Evolutionary conservation across 2,329 filamentous ascomycete species (phyloP), one percentile per base, ranked within the genome.

Genomic region (Colletotrichum liriopes): DNA sequence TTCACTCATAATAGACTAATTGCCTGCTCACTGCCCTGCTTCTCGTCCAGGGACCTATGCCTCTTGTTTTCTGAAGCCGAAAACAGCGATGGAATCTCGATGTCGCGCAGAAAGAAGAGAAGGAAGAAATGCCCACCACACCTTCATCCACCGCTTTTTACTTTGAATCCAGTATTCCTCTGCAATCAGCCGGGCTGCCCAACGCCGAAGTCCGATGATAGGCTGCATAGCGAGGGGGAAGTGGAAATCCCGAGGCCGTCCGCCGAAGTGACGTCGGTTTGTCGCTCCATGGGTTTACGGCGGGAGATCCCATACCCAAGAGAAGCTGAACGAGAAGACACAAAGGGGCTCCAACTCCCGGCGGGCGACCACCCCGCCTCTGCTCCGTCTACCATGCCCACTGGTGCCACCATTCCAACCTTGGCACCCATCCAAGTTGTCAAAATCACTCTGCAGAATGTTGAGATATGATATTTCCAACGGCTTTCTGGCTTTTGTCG

Each of bases 391-490:
- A 41, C 49, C 37, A 41, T 35, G 6, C 23, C 49, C 47, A 35
- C 26, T 14, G 16, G 12, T 29, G 41, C 26, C 58, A 60, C 45
- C 52, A 60, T 58, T 47, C 26, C 61, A 12, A 35, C 7, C 54
- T 35, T 23, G 32, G 37, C 55, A 11, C 65, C 65, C 45, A 41
- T 59, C 56, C 51, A 67, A 72, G 39, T 52, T 69, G 69, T 68
- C 65, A 59, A 68, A 26, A 32, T 39, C 66, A 54, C 49, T 39
- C 51, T 59, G 43, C 69, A 63, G 47, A 18, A 47, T 65, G 68
- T 54, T 72, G 70, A 72, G 37, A 72, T 72, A 39, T 72, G 70
- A 72, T 35, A 54, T 39, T 29, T 41, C 39, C 39, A 26, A 47
- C 39, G 54, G 37, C 16, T 12, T 26, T n/a, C 23, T 52, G 29